A percentile compares a stretch with the other conserved stretches of the same genome.
Evolutionary conservation across 2,329 filamentous ascomycete genomes (phyloP).

Genomic region (Seiridium cupressi): DNA sequence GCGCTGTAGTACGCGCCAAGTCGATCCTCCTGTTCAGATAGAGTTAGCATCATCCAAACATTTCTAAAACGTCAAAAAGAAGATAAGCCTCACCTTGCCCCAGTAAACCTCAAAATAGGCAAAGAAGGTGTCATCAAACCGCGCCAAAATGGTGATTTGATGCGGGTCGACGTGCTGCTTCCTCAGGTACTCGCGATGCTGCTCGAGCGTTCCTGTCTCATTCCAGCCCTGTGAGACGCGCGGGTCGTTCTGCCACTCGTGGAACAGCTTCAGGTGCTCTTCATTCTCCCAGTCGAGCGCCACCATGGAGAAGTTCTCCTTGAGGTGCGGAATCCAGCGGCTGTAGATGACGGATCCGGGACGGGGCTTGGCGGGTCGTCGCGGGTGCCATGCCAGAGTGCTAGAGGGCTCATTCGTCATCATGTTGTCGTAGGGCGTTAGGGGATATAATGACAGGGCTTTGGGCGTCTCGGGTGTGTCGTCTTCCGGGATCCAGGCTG

Average conservation of each 20-base stretch:
- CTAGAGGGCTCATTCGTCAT: slow-evolving; percentile 33
- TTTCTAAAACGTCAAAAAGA: too few relatives aligned
- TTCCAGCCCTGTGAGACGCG: slow-evolving; percentile 80
- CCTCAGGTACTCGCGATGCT: slow-evolving; percentile 71
- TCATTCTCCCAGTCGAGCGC: slow-evolving; percentile 64
- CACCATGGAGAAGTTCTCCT: slow-evolving; percentile 77
- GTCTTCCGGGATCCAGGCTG: slow-evolving; percentile 57
- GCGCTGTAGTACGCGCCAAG: slow-evolving; percentile 56
- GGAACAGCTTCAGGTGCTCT: slow-evolving; percentile 68
- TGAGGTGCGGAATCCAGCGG: slow-evolving; percentile 73
- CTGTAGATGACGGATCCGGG: slow-evolving; percentile 73
- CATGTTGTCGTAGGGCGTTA: slow-evolving; percentile 47
- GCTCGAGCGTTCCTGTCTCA: slow-evolving; percentile 71
- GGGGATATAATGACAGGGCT: slow-evolving; percentile 44
- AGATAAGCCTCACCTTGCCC: slow-evolving; percentile 49
- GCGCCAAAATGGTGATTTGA: slow-evolving; percentile 66
- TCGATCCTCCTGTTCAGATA: slow-evolving; percentile 44
- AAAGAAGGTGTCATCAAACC: slow-evolving; percentile 69
- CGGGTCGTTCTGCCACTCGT: slow-evolving; percentile 81
- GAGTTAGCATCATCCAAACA: neutral
- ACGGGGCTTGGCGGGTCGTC: slow-evolving; percentile 68
- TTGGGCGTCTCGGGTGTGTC: slow-evolving; percentile 32
- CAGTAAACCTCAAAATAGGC: slow-evolving; percentile 82
- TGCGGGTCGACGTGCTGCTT: slow-evolving; percentile 70
- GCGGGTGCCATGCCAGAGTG: slow-evolving; percentile 58